Percentiles rank a stretch among this genome's conserved stretches.
These are phyloP conservation scores for Russula olivacea DNA, from an alignment of 768 basidiomycete species.

Conservation along the genomic window DNA sequence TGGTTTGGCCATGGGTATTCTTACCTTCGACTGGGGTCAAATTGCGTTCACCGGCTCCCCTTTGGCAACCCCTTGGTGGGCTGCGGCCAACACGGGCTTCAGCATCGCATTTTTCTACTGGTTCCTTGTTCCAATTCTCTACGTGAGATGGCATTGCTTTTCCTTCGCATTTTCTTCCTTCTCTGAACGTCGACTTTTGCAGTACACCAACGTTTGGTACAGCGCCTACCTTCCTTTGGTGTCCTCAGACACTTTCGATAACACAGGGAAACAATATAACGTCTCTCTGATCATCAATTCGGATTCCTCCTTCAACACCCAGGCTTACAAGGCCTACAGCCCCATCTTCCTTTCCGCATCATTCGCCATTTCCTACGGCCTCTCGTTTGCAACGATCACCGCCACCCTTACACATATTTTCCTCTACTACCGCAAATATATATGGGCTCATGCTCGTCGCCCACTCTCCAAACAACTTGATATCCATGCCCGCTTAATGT, in stretches of 20 bases:
- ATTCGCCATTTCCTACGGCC: constrained; percentile 73
- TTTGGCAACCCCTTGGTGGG: constrained; percentile 79
- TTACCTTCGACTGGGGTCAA: constrained; percentile 82
- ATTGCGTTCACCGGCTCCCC: constrained; percentile 60
- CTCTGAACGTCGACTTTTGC: not conserved
- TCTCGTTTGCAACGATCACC: constrained; percentile 77
- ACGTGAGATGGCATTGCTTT: constrained; percentile 28
- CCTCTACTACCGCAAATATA: constrained; percentile 74
- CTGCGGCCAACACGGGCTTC: constrained; percentile 58
- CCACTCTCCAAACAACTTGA: constrained; percentile 75
- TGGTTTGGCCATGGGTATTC: constrained; percentile 51
- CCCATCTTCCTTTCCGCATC: constrained; percentile 60
- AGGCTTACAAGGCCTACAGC: constrained; percentile 50
- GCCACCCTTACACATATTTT: constrained; percentile 65
- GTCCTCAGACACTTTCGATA: constrained; percentile 59
- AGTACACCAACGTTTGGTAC: constrained; percentile 32
- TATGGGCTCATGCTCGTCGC: constrained; percentile 63
- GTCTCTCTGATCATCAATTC: constrained; percentile 50
- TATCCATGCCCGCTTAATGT: constrained; percentile 80
- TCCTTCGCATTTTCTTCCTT: not conserved
- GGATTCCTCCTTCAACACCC: constrained; percentile 50
- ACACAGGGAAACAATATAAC: constrained; percentile 53
- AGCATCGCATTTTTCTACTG: constrained; percentile 67
- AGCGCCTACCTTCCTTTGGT: constrained; percentile 43
- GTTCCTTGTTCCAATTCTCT: constrained; percentile 57